These are phyloP conservation scores for Schoenoplectus triqueter DNA, from an alignment of 202 grass and related monocot genomes.

Conservation along the genomic window DNA sequence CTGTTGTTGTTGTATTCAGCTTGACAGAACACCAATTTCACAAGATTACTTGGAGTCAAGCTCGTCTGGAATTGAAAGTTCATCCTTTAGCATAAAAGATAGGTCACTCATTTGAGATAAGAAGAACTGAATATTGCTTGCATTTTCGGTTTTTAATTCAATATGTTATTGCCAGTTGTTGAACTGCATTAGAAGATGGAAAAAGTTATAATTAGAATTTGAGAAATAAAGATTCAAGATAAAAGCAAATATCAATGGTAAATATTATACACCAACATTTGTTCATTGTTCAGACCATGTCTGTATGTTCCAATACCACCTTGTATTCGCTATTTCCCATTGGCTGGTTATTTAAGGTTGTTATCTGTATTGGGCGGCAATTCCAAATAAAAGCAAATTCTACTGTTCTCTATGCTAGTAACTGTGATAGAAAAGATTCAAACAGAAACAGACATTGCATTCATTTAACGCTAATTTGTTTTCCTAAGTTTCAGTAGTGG, in stretches of 20 bases:
- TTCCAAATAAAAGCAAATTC: not conserved
- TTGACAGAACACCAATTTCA: not conserved
- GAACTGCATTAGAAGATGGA: slow-evolving; percentile 46
- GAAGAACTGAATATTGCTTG: slow-evolving; percentile 48
- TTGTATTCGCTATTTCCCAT: no score
- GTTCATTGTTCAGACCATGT: not conserved
- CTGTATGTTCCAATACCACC: not conserved
- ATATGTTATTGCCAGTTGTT: slow-evolving; percentile 36
- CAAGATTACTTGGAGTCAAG: slow-evolving; percentile 18
- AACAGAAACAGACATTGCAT: not conserved
- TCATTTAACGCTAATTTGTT: not conserved
- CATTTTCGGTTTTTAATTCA: slow-evolving; percentile 41
- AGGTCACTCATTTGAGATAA: slow-evolving; percentile 75
- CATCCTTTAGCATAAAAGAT: slow-evolving; percentile 89
- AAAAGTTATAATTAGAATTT: slow-evolving; percentile 7
- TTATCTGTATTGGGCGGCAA: not conserved
- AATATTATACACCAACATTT: not conserved
- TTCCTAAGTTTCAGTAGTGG: not conserved
- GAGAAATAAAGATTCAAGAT: not conserved
- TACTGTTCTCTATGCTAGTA: not conserved
- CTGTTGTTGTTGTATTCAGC: not conserved
- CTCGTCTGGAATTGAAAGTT: slow-evolving; percentile 74
- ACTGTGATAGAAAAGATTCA: not conserved
- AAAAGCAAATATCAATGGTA: slow-evolving; percentile 7
- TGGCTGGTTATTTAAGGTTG: not conserved